Evolutionary conservation across 1,139 yeast species (phyloP), one percentile per base, ranked within the genome.

Genomic region (Yamadazyma sp.): DNA sequence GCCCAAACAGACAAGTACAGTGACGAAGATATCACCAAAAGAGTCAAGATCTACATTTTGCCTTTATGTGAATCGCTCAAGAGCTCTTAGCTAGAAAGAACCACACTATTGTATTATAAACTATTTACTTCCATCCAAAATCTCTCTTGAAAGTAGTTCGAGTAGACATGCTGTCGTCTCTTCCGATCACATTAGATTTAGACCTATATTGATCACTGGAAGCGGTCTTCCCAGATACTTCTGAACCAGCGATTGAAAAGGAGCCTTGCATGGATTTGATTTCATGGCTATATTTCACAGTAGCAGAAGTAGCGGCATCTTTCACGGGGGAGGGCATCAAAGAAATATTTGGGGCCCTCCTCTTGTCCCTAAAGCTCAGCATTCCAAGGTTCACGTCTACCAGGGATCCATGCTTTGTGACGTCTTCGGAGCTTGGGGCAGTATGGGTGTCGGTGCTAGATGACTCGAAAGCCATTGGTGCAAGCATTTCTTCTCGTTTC

Each of bases 11-110:
- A 17, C 9, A 42, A 56, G 16, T 44, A 54, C n/a, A 51, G 61
- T 2, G 71, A 66, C 42, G 64, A 58, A 24, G 71, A 65, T 38
- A 56, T 62, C 33, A 67, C 60, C 1, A 63, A 64, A 35, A 54
- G 67, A 37, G 56, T 66, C 4, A 54, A 71, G 37, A 62, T 59
- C 37, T 67, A 63, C 44, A 65, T 68, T 62, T 49, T 68, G 12
- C 74, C 74, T 1, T 59, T 67, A 64, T 42, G 46, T 31, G 41
- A 40, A 17, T 40, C 46, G 8, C 35, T 41, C 31, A 42, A 44
- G 32, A 17, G 35, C 18, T 39, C 14, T 7, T 9, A 24, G n/a
- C 5, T 24, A n/a, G n/a, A n/a, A n/a, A n/a, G 27, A 24, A 24
- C n/a, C n/a, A 24, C 11, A 7, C n/a, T 7, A 6, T 16, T 20